phyloP scores from a whole-genome alignment of 2,329 filamentous ascomycete genomes.

The Colletotrichum sp. region DNA sequence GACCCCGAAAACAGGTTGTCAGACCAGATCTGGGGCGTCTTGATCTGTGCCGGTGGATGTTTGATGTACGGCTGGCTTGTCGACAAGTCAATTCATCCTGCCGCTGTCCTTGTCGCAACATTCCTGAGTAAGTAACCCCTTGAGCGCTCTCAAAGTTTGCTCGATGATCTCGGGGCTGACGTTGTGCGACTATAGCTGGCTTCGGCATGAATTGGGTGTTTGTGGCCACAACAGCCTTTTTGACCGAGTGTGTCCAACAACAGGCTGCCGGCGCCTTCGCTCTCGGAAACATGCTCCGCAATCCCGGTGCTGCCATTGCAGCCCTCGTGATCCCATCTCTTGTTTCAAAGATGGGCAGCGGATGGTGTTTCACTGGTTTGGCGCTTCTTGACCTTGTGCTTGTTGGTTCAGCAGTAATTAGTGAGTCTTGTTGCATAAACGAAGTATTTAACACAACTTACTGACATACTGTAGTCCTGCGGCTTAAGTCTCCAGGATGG shows the following conservation, averaged over 20 bases:
- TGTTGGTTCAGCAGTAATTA: slow-evolving; percentile 26
- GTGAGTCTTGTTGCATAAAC: slow-evolving; percentile 6
- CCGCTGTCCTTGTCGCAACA: slow-evolving; percentile 31
- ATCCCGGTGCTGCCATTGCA: slow-evolving; percentile 41
- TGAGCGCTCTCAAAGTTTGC: neutral
- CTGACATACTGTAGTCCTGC: neutral
- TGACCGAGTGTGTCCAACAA: slow-evolving; percentile 42
- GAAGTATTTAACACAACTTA: neutral
- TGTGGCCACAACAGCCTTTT: slow-evolving; percentile 44
- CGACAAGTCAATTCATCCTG: slow-evolving; percentile 29
- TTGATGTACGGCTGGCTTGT: slow-evolving; percentile 47
- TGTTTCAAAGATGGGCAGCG: slow-evolving; percentile 37
- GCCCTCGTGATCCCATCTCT: slow-evolving; percentile 39
- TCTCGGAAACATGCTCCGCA: slow-evolving; percentile 43
- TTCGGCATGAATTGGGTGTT: slow-evolving; percentile 46
- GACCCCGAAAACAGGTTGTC: slow-evolving; percentile 42
- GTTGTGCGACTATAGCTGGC: slow-evolving; percentile 27
- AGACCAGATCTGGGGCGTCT: slow-evolving; percentile 43
- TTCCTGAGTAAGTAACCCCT: slow-evolving; percentile 29
- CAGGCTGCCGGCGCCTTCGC: slow-evolving; percentile 46
- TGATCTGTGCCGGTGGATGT: slow-evolving; percentile 39
- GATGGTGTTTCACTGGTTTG: slow-evolving; percentile 45
- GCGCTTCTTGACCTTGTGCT: slow-evolving; percentile 33
- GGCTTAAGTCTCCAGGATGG: slow-evolving; percentile 16
- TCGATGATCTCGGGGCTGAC: neutral